Conservation (phyloP, 495 filamentous ascomycete genomes). For the Elasticomyces elasticus region DNA sequence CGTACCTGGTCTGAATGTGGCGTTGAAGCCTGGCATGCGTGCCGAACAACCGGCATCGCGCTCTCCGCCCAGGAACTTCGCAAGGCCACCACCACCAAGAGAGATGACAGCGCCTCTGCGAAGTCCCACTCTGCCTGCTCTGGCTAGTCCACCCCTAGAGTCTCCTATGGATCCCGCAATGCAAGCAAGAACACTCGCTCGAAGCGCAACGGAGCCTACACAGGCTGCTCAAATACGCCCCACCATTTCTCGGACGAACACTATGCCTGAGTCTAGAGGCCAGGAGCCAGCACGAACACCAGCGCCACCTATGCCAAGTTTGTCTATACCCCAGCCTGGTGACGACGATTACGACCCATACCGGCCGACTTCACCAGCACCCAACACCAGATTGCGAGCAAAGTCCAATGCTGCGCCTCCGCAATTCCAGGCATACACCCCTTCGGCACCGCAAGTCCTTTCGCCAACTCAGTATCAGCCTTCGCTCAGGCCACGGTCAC, state of each 20-base stretch:
- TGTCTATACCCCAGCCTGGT: not conserved
- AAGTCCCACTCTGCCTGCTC: not conserved
- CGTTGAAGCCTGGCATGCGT: slow-evolving; percentile 14
- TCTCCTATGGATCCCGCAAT: slow-evolving; percentile 54
- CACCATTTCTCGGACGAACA: not conserved
- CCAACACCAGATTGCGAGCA: slow-evolving; percentile 1
- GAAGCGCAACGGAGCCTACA: not conserved
- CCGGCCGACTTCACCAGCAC: slow-evolving; percentile 1
- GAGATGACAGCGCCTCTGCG: not conserved
- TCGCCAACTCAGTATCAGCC: slow-evolving; percentile 3
- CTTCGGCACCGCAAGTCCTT: slow-evolving; percentile 5
- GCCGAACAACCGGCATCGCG: slow-evolving; percentile 9
- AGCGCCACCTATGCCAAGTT: slow-evolving; percentile 8
- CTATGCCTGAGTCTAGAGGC: slow-evolving; percentile 22
- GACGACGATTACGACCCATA: slow-evolving; percentile 11
- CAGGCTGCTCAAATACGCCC: not conserved
- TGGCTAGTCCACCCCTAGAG: slow-evolving; percentile 26
- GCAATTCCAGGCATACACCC: slow-evolving; percentile 5
- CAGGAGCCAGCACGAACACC: not conserved
- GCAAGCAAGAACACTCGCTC: slow-evolving; percentile 26
- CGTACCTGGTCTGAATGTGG: slow-evolving; percentile 7
- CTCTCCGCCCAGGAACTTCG: slow-evolving; percentile 10
- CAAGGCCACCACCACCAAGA: slow-evolving; percentile 6
- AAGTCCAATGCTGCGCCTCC: slow-evolving; percentile 8
- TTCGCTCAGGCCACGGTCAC: not conserved